phyloP scores from a whole-genome alignment of 2,329 filamentous ascomycete species.

The Didymosphaeria variabile region DNA sequence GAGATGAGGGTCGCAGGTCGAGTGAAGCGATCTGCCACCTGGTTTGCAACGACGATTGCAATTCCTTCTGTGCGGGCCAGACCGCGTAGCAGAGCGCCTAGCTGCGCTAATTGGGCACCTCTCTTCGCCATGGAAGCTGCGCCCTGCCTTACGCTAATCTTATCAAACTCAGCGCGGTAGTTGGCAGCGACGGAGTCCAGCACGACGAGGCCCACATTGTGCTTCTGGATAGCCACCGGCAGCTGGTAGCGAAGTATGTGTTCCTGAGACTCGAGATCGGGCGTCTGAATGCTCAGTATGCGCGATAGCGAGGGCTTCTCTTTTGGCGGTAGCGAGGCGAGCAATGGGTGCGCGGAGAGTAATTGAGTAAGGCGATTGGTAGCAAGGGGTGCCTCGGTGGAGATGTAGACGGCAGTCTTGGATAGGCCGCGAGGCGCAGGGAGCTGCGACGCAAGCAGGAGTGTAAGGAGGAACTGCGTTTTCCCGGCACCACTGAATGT shows the following conservation, averaged over 20 bases:
- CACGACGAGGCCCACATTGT: constrained; percentile 81
- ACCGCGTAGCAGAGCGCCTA: constrained; percentile 78
- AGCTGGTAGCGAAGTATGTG: constrained; percentile 94
- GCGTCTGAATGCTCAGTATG: constrained; percentile 82
- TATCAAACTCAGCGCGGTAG: constrained; percentile 89
- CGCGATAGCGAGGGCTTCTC: constrained; percentile 73
- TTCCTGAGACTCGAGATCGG: constrained; percentile 92
- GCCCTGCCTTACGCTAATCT: constrained; percentile 53
- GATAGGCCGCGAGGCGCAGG: constrained; percentile 75
- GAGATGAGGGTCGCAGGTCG: constrained; percentile 33
- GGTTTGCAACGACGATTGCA: constrained; percentile 91
- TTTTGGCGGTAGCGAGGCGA: constrained; percentile 57
- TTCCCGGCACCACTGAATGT: constrained; percentile 83
- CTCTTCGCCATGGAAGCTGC: constrained; percentile 73
- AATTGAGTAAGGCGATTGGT: constrained; percentile 85
- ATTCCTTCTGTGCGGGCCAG: constrained; percentile 78
- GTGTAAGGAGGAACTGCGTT: constrained; percentile 87
- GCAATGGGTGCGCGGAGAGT: constrained; percentile 70
- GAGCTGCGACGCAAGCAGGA: constrained; percentile 86
- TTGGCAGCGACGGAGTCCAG: constrained; percentile 95
- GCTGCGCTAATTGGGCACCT: constrained; percentile 76
- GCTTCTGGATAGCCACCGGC: constrained; percentile 79
- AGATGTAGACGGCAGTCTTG: constrained; percentile 87
- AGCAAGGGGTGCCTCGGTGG: constrained; percentile 86
- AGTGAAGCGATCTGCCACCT: constrained; percentile 88